phyloP scores from a whole-genome alignment of 2,329 filamentous ascomycete species.

The Diaporthe capsici region DNA sequence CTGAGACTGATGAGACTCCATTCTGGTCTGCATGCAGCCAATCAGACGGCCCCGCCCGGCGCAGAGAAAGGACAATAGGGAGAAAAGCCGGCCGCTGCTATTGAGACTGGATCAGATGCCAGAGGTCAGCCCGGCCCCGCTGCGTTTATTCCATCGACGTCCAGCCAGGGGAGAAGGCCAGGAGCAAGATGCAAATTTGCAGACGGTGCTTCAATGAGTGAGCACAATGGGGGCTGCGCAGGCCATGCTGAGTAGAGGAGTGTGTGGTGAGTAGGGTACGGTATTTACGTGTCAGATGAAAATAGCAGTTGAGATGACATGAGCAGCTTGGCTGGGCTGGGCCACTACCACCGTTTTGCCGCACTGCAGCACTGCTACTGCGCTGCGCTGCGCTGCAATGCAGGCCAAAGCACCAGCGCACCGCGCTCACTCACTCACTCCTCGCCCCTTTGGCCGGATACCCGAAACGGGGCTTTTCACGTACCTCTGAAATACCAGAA shows the following conservation, averaged over 20 bases:
- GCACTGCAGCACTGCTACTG: slow-evolving; percentile 18
- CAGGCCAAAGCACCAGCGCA: slow-evolving; percentile 1
- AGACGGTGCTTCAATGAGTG: slow-evolving; percentile 9
- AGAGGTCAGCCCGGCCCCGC: slow-evolving; percentile 23
- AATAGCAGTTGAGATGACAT: slow-evolving; percentile 38
- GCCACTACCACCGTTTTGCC: slow-evolving; percentile 1
- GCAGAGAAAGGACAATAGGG: slow-evolving; percentile 25
- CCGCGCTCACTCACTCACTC: neutral
- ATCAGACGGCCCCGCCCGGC: slow-evolving; percentile 37
- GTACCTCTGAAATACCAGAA: slow-evolving; percentile 35
- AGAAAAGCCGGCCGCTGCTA: slow-evolving; percentile 11
- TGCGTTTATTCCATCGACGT: slow-evolving; percentile 6
- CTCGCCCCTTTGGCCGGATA: slow-evolving; percentile 30
- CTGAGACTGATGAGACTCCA: slow-evolving; percentile 40
- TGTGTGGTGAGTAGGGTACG: slow-evolving; percentile 30
- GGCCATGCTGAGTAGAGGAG: slow-evolving; percentile 24
- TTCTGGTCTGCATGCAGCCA: slow-evolving; percentile 40
- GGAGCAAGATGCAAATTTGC: slow-evolving; percentile 18
- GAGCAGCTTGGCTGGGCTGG: slow-evolving; percentile 28
- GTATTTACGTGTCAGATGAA: slow-evolving; percentile 40
- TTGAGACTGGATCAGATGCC: slow-evolving; percentile 3
- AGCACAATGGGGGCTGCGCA: slow-evolving; percentile 25
- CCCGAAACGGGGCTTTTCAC: slow-evolving; percentile 17
- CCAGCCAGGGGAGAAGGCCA: neutral
- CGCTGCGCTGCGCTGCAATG: slow-evolving; percentile 2